A percentile compares a stretch with the other conserved stretches of the same genome.
Evolutionary conservation across 2,329 filamentous ascomycete genomes (phyloP).

Genomic region (Beauveria sp.): DNA sequence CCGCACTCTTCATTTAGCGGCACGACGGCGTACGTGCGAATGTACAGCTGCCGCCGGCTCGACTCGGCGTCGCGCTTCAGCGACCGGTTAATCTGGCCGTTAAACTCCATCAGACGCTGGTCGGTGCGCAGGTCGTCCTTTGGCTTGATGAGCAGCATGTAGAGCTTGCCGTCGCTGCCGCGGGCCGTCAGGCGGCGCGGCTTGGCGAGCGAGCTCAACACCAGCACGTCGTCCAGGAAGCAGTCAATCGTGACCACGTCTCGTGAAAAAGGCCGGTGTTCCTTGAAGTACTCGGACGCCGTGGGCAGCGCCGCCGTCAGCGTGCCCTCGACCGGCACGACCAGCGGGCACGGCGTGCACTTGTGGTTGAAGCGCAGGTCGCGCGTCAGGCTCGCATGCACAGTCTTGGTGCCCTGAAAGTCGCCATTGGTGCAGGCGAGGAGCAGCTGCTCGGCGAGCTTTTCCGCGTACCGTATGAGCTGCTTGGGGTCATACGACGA

Average conservation of each 20-base stretch:
- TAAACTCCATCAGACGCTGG: conserved; percentile 98
- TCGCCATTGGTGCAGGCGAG: conserved; percentile 69
- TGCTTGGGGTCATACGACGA: conserved; percentile 54
- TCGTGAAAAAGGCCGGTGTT: conserved; percentile 79
- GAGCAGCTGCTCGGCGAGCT: conserved; percentile 74
- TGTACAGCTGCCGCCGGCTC: conserved; percentile 83
- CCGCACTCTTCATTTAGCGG: conserved; percentile 96
- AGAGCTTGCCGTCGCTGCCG: conserved; percentile 80
- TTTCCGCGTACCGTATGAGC: conserved; percentile 72
- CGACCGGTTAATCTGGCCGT: conserved; percentile 92
- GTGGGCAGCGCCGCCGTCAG: conserved; percentile 76
- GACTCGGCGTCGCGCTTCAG: conserved; percentile 87
- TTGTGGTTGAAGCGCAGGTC: conserved; percentile 82
- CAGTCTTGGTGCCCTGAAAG: conserved; percentile 62
- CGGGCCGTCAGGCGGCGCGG: conserved; percentile 83
- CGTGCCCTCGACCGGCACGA: conserved; percentile 81
- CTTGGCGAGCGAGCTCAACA: conserved; percentile 85
- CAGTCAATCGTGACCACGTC: conserved; percentile 75
- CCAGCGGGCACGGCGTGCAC: conserved; percentile 72
- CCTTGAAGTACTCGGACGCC: conserved; percentile 61
- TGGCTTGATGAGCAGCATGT: conserved; percentile 91
- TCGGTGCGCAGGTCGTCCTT: conserved; percentile 98
- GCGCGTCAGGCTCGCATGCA: conserved; percentile 63
- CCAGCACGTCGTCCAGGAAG: conserved; percentile 82
- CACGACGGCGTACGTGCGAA: conserved; percentile 94